A percentile compares a stretch with the other conserved stretches of the same genome.
Conservation (phyloP, 116 monocot species). For the Iris pallida region DNA sequence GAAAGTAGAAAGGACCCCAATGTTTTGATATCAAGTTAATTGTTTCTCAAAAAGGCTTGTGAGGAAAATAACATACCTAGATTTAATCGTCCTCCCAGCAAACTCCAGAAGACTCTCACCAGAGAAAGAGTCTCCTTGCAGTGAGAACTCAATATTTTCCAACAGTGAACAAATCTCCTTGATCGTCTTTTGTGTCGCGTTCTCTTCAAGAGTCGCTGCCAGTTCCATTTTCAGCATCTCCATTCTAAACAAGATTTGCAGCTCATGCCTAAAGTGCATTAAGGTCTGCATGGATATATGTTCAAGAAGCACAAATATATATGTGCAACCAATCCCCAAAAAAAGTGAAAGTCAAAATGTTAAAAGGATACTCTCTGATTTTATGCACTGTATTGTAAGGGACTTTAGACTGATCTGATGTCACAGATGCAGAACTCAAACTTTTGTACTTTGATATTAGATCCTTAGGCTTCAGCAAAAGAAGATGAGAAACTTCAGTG, state of each 20-base stretch:
- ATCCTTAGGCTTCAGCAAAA: conserved; percentile 76
- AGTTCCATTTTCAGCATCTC: conserved; percentile 66
- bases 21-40: too few species aligned
- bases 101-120: conserved; percentile 74
- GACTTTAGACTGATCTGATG: conserved; percentile 11
- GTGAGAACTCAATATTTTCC: conserved; percentile 77
- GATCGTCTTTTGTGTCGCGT: conserved; percentile 42
- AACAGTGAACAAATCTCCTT: conserved; percentile 84
- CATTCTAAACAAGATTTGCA: conserved; percentile 92
- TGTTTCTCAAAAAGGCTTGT: background rate
- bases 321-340: background rate
- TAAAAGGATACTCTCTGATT: conserved; percentile 80
- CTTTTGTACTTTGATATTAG: conserved; percentile 57
- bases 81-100: conserved; percentile 77
- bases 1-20: too few species aligned
- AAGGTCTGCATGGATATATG: conserved; percentile 29
- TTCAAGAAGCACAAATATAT: background rate
- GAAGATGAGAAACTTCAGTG: conserved; percentile 41
- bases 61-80: conserved; percentile 40
- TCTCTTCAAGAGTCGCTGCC: conserved; percentile 33
- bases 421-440: conserved; percentile 19
- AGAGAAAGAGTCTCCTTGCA: conserved; percentile 57
- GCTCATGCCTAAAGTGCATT: conserved; percentile 63
- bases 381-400: conserved; percentile 36
- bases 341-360: background rate